phyloP scores from a whole-genome alignment of 192 early-diverging fungal genomes.

The Funneliformis geosporum region DNA sequence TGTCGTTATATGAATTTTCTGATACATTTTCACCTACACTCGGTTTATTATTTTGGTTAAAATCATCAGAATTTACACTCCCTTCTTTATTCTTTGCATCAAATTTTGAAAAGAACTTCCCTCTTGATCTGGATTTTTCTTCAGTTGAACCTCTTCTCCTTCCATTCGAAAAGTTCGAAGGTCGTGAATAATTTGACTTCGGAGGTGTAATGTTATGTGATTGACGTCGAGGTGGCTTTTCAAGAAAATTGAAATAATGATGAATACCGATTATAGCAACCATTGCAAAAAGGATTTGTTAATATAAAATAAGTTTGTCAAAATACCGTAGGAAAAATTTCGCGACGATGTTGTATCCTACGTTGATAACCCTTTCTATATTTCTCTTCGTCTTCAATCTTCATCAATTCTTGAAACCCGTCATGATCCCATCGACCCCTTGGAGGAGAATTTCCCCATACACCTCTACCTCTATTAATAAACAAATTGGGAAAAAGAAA shows the following conservation, averaged over 20 bases:
- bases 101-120: background rate
- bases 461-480: slow-evolving; percentile 14
- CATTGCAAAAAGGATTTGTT: background rate
- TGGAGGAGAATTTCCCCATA: background rate
- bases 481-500: background rate
- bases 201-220: background rate
- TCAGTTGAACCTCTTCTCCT: background rate
- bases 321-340: background rate
- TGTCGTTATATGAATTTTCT: background rate
- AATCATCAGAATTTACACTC: background rate
- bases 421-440: slow-evolving; percentile 51
- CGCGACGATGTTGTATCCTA: background rate
- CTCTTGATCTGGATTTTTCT: background rate
- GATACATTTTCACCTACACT: background rate
- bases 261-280: background rate
- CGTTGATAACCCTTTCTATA: slow-evolving; percentile 5
- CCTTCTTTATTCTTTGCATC: background rate
- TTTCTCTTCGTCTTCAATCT: slow-evolving; percentile 43
- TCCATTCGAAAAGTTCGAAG: background rate
- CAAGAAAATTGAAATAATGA: background rate
- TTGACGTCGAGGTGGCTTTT: background rate
- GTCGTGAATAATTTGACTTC: background rate
- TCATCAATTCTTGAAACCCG: slow-evolving; percentile 54
- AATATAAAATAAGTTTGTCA: background rate
- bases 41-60: background rate